These are phyloP conservation scores for Aspergillus tanneri DNA, from an alignment of 2,329 filamentous ascomycete genomes.

Conservation along the genomic window DNA sequence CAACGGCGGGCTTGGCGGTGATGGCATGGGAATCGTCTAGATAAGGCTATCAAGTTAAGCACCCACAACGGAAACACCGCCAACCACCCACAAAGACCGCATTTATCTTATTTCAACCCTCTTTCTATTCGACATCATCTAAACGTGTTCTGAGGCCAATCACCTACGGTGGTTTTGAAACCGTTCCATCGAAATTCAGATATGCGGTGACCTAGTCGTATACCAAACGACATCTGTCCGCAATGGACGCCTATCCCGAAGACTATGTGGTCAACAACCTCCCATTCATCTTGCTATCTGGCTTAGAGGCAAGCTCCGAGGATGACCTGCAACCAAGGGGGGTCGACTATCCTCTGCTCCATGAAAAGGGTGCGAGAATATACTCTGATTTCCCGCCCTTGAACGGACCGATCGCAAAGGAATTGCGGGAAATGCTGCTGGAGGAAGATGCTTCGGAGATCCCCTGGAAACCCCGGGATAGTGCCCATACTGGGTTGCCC, in stretches of 20 bases:
- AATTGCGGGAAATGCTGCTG: conserved; percentile 65
- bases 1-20: too few species aligned
- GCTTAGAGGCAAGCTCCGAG: conserved; percentile 55
- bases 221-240: conserved; percentile 29
- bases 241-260: conserved; percentile 49
- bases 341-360: conserved; percentile 52
- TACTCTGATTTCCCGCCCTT: conserved; percentile 70
- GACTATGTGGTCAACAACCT: conserved; percentile 85
- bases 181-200: conserved; percentile 16
- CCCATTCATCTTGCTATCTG: conserved; percentile 79
- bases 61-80: too few species aligned
- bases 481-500: conserved; percentile 48
- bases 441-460: conserved; percentile 62
- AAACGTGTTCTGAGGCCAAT: neutral
- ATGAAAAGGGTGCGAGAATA: conserved; percentile 60
- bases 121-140: neutral
- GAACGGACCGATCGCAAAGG: conserved; percentile 62
- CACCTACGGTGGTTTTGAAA: conserved; percentile 5
- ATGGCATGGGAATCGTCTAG: too few species aligned
- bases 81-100: too few species aligned
- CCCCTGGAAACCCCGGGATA: conserved; percentile 65
- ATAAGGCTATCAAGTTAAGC: too few species aligned
- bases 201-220: conserved; percentile 35
- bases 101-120: too few species aligned
- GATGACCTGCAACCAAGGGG: conserved; percentile 30